Base-by-base conservation (phyloP, 208 protist species). In the Leishmania braziliensis region DNA sequence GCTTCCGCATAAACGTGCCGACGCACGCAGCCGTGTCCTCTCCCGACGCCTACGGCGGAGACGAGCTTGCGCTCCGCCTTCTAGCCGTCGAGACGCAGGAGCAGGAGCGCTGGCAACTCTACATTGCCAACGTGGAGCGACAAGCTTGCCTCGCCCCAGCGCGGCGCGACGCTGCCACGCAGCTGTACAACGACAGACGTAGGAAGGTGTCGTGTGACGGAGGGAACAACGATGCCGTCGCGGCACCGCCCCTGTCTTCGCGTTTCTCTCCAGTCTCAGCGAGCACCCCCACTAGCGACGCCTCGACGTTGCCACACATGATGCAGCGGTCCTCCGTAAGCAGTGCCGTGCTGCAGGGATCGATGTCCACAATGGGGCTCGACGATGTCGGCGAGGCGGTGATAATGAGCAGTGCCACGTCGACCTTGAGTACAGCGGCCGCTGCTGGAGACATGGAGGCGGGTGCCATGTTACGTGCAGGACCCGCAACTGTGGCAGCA, bases 61-160 rank as follows among this genome's bases (percentile, higher is more conserved):
- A 85, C 70, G 63, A 63, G 36, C 53, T 85, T 2, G 81, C 81
- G 18, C 75, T 75, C 18, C 81, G 72, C 8, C 58, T 85, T 10
- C 58, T 85, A 3, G 81, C 51, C 2, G 81, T 56, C 5, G 81
- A 85, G 18, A 50, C 20, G 39, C 66, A 65, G 81, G 81, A 71
- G 5, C 76, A 68, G 81, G 69, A 81, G 53, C 76, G 63, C 26
- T 85, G 81, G 81, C 43, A 43, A 39, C 63, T 73, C 39, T 60
- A 68, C 62, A 58, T 85, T 20, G 77, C 81, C n/a, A 71, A 53
- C 29, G 43, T 75, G 75, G 81, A 85, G 77, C 81, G 81, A 4
- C 81, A 85, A 58, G 43, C 71, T 2, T 85, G 76, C 26, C 53
- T 85, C 5, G 76, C 68, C 14, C 71, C 76, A 20, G 5, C 26